Percentiles rank a stretch among this genome's conserved stretches.
Conservation (phyloP, 2,329 filamentous ascomycete genomes). For the Ceratocystis destructans region DNA sequence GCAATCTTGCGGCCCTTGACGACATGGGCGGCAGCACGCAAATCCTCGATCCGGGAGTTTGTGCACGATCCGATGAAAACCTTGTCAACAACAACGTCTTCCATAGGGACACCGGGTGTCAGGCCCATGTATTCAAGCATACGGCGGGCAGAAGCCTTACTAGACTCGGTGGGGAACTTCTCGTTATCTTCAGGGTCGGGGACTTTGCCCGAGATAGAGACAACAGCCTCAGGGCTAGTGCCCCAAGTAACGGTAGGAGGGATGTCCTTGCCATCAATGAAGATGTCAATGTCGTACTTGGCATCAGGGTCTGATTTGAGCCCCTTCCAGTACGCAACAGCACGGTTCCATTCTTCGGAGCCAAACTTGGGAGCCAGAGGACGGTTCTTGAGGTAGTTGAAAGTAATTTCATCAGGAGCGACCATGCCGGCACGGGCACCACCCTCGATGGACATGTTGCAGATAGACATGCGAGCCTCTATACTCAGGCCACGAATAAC, state of each 20-base stretch:
- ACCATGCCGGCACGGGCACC: conserved; percentile 95
- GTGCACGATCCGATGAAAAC: conserved; percentile 98
- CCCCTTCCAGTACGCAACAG: conserved; percentile 73
- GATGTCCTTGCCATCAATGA: conserved; percentile 86
- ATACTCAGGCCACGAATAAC: conserved; percentile 82
- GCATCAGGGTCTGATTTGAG: conserved; percentile 77
- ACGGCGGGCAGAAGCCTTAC: conserved; percentile 65
- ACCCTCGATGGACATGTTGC: conserved; percentile 98
- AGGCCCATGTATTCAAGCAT: conserved; percentile 96
- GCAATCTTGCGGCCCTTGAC: conserved; percentile 82
- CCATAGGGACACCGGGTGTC: conserved; percentile 70
- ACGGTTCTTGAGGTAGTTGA: conserved; percentile 84
- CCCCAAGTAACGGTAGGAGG: conserved; percentile 91
- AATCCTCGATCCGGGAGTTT: conserved; percentile 90
- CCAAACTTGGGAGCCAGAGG: conserved; percentile 76
- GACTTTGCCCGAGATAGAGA: conserved; percentile 85
- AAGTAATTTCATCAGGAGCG: conserved; percentile 84
- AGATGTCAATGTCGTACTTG: conserved; percentile 78
- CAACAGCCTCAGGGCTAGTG: conserved; percentile 87
- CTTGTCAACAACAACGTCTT: conserved; percentile 88
- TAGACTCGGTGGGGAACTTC: conserved; percentile 64
- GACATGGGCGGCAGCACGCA: conserved; percentile 72
- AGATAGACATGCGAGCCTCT: conserved; percentile 97
- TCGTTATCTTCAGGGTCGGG: conserved; percentile 56
- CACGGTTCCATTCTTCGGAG: conserved; percentile 80